Base-by-base conservation (phyloP, 768 basidiomycete species). In the Auricularia cornea region DNA sequence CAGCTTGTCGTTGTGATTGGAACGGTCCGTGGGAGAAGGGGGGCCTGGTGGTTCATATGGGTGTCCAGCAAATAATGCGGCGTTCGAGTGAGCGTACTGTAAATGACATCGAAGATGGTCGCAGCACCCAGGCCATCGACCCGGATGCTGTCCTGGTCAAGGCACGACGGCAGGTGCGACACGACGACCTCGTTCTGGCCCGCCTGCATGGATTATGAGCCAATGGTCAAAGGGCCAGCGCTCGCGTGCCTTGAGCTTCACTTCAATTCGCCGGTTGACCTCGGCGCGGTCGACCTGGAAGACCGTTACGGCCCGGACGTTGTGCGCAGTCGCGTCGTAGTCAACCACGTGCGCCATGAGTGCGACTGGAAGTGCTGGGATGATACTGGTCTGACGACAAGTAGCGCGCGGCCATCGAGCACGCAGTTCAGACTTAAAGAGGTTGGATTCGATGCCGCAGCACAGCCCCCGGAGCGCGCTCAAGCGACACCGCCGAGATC, bases 141-240 rank as follows among this genome's bases (percentile, higher is more conserved):
- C 41, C 85, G 77, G 44, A 83, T 75, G 23, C 82, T 82, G 29
- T 83, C 75, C 1, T 77, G 77, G 68, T 84, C 81, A 61, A 86
- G 79, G 32, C 70, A 74, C 66, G 78, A 76, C 5, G 85, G 77
- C 6, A 87, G 75, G n/a, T 76, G 75, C 31, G 67, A 72, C 56
- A 86, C 81, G 62, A 78, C 74, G 38, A 86, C 67, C 65, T 82
- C 79, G 66, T 80, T 86, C 61, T 77, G 78, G 1, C 85, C 85
- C 64, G 75, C 74, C 85, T 87, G 64, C 64, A n/a, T n/a, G n/a
- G n/a, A 65, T n/a, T n/a, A n/a, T n/a, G n/a, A n/a, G n/a, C n/a
- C n/a, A n/a, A n/a, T n/a, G n/a, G n/a, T n/a, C n/a, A n/a, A n/a
- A n/a, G n/a, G n/a, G n/a, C n/a, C n/a, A n/a, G n/a, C n/a, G n/a